Conservation (phyloP, 169 alveolate species). For the Eimeria praecox region DNA sequence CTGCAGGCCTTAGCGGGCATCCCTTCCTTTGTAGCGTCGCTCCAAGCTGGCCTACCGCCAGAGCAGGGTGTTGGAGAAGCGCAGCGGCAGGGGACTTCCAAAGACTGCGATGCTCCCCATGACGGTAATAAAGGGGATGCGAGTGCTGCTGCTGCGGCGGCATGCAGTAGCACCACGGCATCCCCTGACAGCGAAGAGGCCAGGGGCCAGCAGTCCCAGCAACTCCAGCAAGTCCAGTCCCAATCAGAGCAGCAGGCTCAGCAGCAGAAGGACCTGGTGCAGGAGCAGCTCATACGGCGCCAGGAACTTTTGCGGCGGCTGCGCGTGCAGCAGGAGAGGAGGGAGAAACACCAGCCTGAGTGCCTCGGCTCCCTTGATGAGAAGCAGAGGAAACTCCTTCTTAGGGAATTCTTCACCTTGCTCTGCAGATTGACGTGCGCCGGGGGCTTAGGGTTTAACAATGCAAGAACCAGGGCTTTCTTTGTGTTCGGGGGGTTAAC, state of each 20-base stretch:
- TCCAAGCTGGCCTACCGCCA: slow-evolving; percentile 56
- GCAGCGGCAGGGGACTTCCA: not conserved
- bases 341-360: slow-evolving; percentile 63
- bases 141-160: slow-evolving; percentile 41
- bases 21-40: slow-evolving; percentile 65
- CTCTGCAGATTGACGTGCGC: slow-evolving; percentile 74
- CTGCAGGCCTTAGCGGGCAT: slow-evolving; percentile 73
- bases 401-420: slow-evolving; percentile 57
- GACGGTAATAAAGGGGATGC: not conserved
- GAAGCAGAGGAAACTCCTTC: slow-evolving; percentile 53
- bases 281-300: slow-evolving; percentile 37
- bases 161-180: slow-evolving; percentile 56
- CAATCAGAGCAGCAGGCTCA: not conserved
- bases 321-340: slow-evolving; percentile 60
- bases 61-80: slow-evolving; percentile 24
- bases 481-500: not conserved
- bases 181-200: slow-evolving; percentile 39
- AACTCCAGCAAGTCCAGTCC: not conserved
- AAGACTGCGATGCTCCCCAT: not conserved
- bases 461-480: not conserved
- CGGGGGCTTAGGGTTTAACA: not conserved
- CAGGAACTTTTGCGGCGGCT: slow-evolving; percentile 50
- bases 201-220: slow-evolving; percentile 23
- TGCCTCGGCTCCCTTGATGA: slow-evolving; percentile 56
- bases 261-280: slow-evolving; percentile 20